Conservation (phyloP, 345 rosid species). For the Pistacia atlantica region DNA sequence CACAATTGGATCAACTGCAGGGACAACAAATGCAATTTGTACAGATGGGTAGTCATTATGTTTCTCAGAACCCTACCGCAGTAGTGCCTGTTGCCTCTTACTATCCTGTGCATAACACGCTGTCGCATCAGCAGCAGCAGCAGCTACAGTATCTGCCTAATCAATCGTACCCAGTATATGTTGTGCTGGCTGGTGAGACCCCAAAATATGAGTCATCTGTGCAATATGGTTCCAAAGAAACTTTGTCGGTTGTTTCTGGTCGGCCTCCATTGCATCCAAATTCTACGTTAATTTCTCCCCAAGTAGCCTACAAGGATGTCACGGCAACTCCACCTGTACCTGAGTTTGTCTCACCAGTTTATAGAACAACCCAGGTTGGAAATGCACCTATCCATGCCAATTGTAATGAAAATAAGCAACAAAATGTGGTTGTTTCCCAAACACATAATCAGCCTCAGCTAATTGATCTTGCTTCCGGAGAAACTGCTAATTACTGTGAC, state of each 20-base stretch:
- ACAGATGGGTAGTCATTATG: constrained; percentile 41
- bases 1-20: constrained; percentile 43
- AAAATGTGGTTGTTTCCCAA: constrained; percentile 30
- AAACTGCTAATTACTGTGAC: constrained; percentile 29
- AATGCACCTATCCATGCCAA: constrained; percentile 22
- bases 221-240: constrained; percentile 35
- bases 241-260: constrained; percentile 17
- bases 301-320: constrained; percentile 32
- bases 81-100: constrained; percentile 39
- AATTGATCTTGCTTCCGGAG: constrained; percentile 35
- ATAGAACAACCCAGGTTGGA: constrained; percentile 30
- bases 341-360: constrained; percentile 43
- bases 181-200: constrained; percentile 43
- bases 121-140: constrained; percentile 34
- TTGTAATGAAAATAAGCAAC: constrained; percentile 27
- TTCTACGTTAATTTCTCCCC: constrained; percentile 29
- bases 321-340: constrained; percentile 33
- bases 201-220: constrained; percentile 33
- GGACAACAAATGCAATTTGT: constrained; percentile 43
- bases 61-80: constrained; percentile 35
- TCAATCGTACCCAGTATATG: constrained; percentile 50
- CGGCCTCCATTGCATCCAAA: constrained; percentile 36
- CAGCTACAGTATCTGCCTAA: constrained; percentile 46
- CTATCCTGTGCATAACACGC: constrained; percentile 38
- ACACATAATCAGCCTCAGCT: constrained; percentile 40